Percentiles rank a stretch among this genome's conserved stretches.
Conservation (phyloP, 129 eudicot species). For the Deinandra increscens region DNA sequence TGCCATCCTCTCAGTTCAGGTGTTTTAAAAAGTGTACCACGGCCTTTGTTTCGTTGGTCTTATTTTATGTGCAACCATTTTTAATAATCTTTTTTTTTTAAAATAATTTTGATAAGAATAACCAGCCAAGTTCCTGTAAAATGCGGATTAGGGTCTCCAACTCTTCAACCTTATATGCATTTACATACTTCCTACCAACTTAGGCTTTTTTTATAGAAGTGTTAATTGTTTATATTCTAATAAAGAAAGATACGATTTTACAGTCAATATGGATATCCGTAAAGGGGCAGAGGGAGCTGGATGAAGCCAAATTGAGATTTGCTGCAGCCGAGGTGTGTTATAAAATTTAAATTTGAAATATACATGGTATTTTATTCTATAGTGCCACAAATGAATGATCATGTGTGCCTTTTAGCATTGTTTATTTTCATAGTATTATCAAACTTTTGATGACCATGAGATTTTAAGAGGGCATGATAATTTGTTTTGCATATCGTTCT, state of each 20-base stretch:
- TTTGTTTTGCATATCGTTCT: not conserved
- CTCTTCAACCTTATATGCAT: not conserved
- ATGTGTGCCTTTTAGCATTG: not conserved
- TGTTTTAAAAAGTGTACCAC: slow-evolving; percentile 3
- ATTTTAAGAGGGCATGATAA: not conserved
- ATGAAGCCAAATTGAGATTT: slow-evolving; percentile 91
- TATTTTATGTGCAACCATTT: not conserved
- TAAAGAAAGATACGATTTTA: not conserved
- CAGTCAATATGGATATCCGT: slow-evolving; percentile 92
- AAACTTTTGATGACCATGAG: not conserved
- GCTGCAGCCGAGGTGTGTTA: slow-evolving; percentile 86
- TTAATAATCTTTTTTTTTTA: not conserved
- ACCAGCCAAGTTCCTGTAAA: slow-evolving; percentile 12
- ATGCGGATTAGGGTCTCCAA: not conserved
- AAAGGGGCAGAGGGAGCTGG: slow-evolving; percentile 82
- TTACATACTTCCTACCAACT: not conserved
- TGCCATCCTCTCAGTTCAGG: slow-evolving; percentile 88
- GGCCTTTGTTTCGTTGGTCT: not conserved
- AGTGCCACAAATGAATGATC: not conserved
- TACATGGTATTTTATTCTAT: not conserved
- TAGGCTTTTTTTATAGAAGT: slow-evolving; percentile 1
- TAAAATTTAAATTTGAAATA: not conserved
- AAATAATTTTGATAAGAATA: slow-evolving; percentile 1
- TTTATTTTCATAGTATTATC: not conserved
- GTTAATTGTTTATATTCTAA: slow-evolving; percentile 16